Evolutionary conservation across 129 eudicot species (phyloP).

Genomic region (Dittrichia graveolens): DNA sequence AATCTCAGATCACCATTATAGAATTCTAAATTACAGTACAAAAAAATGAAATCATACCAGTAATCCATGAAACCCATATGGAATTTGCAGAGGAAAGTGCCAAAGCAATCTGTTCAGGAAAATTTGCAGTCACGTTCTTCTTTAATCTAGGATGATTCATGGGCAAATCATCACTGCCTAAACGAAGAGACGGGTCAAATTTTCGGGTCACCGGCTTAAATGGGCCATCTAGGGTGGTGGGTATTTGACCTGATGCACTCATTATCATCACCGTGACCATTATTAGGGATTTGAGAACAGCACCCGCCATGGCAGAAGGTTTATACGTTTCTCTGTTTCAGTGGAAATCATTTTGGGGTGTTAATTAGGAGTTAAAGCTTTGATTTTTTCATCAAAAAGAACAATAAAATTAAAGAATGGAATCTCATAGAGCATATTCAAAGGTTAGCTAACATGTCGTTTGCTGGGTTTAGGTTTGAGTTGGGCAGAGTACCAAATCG

Average conservation of each 20-base stretch:
- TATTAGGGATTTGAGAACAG: not conserved
- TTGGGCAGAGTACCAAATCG: too few relatives aligned
- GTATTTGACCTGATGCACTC: constrained; percentile 36
- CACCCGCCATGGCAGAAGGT: constrained; percentile 12
- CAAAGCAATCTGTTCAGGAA: constrained; percentile 88
- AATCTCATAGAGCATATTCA: too few relatives aligned
- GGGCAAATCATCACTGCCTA: constrained; percentile 79
- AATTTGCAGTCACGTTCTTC: constrained; percentile 59
- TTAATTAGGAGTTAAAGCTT: not conserved
- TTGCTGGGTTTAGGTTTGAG: too few relatives aligned
- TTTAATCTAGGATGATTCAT: constrained; percentile 71
- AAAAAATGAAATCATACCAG: constrained; percentile 46
- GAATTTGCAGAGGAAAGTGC: constrained; percentile 73
- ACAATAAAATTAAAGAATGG: too few relatives aligned
- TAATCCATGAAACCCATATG: constrained; percentile 58
- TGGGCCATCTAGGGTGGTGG: constrained; percentile 90
- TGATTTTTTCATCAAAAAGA: too few relatives aligned
- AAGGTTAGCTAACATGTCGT: too few relatives aligned
- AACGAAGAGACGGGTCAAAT: constrained; percentile 65
- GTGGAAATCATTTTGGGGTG: not conserved
- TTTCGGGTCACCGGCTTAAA: constrained; percentile 68
- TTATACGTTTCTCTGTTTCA: not conserved
- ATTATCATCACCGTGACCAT: not conserved
- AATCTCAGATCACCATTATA: not conserved
- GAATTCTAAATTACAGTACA: too few relatives aligned